Evolutionary conservation across 352 stramenopile species (phyloP), one percentile per base, ranked within the genome.

Genomic region (Pythium dissotocum): DNA sequence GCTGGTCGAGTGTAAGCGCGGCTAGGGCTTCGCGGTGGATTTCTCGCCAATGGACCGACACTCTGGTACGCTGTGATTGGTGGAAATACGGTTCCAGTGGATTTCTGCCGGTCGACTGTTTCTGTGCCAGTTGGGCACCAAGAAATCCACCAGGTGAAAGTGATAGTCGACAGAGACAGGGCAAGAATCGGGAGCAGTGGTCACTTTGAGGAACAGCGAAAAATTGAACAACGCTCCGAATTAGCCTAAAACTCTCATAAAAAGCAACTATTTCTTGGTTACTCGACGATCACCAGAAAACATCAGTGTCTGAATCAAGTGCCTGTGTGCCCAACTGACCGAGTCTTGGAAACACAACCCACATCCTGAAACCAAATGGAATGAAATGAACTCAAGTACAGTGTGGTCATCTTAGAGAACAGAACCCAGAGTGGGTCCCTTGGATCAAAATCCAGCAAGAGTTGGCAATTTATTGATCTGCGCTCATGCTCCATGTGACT

Each of bases 41-140:
- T 71, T 71, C 58, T 63, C 32, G 26, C 42, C 48, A 56, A 62
- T 48, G 40, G 53, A 66, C 52, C 35, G 56, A 52, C 63, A 65
- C 49, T 64, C 49, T 55, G 35, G 1, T 1, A n/a, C 2, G 3
- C 12, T 8, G 6, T 26, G 49, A 71, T 71, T 71, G 65, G 65
- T 18, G 44, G 40, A 66, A 71, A 62, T n/a, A 10, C 12, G 6
- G 2, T 38, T 16, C 35, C 35, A 54, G 58, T 71, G 65, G 65
- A 71, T 71, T 71, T 71, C 58, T 71, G 46, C 46, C 49, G 42
- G 44, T 44, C 52, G 63, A 69, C 63, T 69, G 63, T 63, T 62
- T 69, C 54, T 69, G 55, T 51, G 55, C 63, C 24, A 46, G 21
- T 8, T 46, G 21, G 26, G 26, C 42, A 58, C 60, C n/a, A 40